Conservation (phyloP, 306 rosid species). For the Biancaea sappan region DNA sequence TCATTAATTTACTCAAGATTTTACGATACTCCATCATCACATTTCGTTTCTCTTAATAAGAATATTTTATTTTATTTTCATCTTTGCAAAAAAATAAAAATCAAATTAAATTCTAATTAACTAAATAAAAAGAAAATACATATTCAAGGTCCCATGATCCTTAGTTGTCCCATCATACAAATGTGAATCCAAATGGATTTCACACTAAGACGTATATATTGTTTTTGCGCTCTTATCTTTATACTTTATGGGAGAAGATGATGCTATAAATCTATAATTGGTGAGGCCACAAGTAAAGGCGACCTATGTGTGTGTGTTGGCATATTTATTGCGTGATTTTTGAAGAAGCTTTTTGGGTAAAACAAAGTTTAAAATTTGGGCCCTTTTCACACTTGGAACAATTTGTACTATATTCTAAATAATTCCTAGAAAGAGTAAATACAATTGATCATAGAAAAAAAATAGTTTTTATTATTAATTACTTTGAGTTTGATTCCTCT, state of each 20-base stretch:
- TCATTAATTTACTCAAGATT: too few species aligned
- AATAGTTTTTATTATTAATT: too few species aligned
- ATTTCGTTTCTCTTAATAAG: not conserved
- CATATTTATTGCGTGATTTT: not conserved
- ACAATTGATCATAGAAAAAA: too few species aligned
- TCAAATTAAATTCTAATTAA: not conserved
- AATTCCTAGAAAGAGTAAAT: too few species aligned
- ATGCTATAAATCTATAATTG: too few species aligned
- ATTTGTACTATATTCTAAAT: not conserved
- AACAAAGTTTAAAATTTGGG: not conserved
- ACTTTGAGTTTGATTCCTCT: too few species aligned
- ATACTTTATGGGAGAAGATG: too few species aligned
- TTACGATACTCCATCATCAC: not conserved
- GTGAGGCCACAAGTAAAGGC: constrained; percentile 8
- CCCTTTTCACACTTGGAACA: not conserved
- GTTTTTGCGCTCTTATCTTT: not conserved
- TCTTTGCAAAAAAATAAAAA: not conserved
- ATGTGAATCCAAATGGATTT: not conserved
- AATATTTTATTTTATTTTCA: too few species aligned
- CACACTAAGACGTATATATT: not conserved
- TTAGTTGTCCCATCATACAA: not conserved
- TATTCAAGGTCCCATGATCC: not conserved
- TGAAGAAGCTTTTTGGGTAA: not conserved
- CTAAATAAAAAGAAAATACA: not conserved
- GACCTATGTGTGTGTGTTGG: not conserved